phyloP scores from a whole-genome alignment of 352 stramenopile genomes.

The Phytophthora tubulina region DNA sequence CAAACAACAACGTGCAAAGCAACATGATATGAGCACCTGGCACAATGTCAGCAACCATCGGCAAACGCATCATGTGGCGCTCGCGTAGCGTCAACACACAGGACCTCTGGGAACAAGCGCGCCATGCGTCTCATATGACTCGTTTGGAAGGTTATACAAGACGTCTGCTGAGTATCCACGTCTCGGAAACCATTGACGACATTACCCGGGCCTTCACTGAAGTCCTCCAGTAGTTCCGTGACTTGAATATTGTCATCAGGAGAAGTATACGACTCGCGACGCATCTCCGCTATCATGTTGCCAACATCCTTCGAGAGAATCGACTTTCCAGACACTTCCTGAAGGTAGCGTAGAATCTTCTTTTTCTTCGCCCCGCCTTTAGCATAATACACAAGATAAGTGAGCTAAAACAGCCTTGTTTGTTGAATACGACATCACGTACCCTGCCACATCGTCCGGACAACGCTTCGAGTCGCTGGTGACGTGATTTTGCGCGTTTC shows the following conservation, averaged over 20 bases:
- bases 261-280: background rate
- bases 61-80: no score
- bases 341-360: conserved; percentile 3
- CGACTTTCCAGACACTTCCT: conserved; percentile 1
- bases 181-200: no score
- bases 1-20: no score
- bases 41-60: no score
- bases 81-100: conserved; percentile 17
- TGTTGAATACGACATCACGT: no score
- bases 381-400: no score
- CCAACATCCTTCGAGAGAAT: conserved; percentile 5
- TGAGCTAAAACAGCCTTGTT: no score
- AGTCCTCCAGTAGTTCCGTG: background rate
- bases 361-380: background rate
- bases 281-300: conserved; percentile 8
- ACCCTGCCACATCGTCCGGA: no score
- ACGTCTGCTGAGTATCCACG: background rate
- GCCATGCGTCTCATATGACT: conserved; percentile 16
- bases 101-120: conserved; percentile 2
- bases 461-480: no score
- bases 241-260: conserved; percentile 8
- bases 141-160: background rate
- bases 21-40: no score
- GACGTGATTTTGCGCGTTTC: no score
- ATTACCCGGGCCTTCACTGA: background rate